Evolutionary conservation across 2,329 filamentous ascomycete genomes (phyloP).

Genomic region (Stemphylium lycopersici): DNA sequence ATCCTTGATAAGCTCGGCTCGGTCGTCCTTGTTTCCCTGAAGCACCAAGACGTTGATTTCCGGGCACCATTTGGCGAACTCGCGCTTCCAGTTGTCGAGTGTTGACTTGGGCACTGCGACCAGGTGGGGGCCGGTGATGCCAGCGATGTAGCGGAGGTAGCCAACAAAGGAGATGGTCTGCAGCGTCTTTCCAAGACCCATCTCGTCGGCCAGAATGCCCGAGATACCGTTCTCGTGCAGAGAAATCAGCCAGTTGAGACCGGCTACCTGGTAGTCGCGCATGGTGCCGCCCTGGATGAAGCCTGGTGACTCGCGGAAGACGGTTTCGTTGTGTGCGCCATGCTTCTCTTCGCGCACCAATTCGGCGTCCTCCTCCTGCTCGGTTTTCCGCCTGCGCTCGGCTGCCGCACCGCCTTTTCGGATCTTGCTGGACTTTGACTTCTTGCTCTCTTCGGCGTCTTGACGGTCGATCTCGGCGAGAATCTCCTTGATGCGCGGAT

Average conservation of each 20-base stretch:
- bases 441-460: slow-evolving; percentile 74
- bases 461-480: slow-evolving; percentile 94
- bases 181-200: slow-evolving; percentile 96
- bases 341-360: slow-evolving; percentile 83
- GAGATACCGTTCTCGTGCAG: slow-evolving; percentile 99
- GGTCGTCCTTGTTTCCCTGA: slow-evolving; percentile 94
- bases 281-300: slow-evolving; percentile 85
- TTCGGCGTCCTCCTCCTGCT: slow-evolving; percentile 97
- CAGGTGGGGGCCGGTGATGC: slow-evolving; percentile 88
- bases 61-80: slow-evolving; percentile 92
- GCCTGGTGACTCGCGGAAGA: slow-evolving; percentile 92
- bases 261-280: slow-evolving; percentile 95
- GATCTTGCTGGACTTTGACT: slow-evolving; percentile 72
- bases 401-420: slow-evolving; percentile 84
- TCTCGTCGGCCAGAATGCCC: slow-evolving; percentile 96
- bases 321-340: slow-evolving; percentile 76
- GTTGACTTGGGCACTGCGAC: slow-evolving; percentile 96
- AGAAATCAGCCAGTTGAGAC: slow-evolving; percentile 96
- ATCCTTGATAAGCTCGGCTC: slow-evolving; percentile 84
- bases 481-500: slow-evolving; percentile 91
- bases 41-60: slow-evolving; percentile 93
- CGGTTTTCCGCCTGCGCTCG: slow-evolving; percentile 83
- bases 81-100: slow-evolving; percentile 96
- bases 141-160: slow-evolving; percentile 89
- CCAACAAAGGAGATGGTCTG: slow-evolving; percentile 97